Evolutionary conservation across 257 asterid genomes (phyloP).

Genomic region (Ocimum tenuiflorum): DNA sequence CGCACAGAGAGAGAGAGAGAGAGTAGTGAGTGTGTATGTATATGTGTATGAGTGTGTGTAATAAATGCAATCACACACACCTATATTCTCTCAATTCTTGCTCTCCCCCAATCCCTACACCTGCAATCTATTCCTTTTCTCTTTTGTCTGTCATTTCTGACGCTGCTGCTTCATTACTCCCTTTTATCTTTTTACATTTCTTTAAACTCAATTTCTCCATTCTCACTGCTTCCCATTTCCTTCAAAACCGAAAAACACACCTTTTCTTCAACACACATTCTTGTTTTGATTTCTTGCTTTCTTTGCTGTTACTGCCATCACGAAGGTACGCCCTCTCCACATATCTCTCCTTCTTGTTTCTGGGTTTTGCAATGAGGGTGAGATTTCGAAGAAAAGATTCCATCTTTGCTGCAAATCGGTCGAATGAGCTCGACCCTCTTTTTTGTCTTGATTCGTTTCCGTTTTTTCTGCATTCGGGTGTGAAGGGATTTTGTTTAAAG

Average conservation of each 20-base stretch:
- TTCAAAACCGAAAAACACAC: neutral
- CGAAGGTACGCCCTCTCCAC: constrained; percentile 11
- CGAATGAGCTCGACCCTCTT: constrained; percentile 1
- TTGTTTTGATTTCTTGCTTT: no score
- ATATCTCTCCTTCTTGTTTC: neutral
- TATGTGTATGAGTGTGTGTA: no score
- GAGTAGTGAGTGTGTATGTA: neutral
- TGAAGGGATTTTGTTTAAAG: neutral
- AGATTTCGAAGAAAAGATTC: constrained; percentile 19
- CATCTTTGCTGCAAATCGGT: neutral
- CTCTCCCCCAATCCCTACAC: constrained; percentile 16
- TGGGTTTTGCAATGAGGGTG: neutral
- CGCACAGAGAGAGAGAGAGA: neutral
- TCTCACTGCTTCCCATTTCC: constrained; percentile 6
- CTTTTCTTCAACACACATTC: neutral
- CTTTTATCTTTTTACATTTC: neutral
- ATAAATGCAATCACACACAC: neutral
- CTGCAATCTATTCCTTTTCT: constrained; percentile 15
- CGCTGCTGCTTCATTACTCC: constrained; percentile 20
- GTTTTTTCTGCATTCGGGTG: neutral
- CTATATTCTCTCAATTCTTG: constrained; percentile 12
- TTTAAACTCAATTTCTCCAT: constrained; percentile 10
- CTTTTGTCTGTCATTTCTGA: constrained; percentile 21
- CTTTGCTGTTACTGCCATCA: neutral
- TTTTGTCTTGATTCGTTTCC: neutral